A percentile compares a stretch with the other conserved stretches of the same genome.
Evolutionary conservation across 1,284 basidiomycete species (phyloP).

Genomic region (Leccinum angustisporum): DNA sequence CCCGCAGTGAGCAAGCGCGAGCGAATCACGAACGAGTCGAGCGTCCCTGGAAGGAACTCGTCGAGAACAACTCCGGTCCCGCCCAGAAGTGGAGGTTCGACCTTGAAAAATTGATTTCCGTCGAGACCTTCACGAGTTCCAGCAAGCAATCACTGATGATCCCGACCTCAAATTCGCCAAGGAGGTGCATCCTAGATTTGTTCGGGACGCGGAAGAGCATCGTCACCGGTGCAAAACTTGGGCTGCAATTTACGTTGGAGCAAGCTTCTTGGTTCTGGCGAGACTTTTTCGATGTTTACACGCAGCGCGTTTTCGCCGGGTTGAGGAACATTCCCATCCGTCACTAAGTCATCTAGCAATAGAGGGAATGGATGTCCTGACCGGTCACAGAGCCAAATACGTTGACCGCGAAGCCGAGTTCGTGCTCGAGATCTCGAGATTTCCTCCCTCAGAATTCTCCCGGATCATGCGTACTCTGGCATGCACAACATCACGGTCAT

Average conservation of each 20-base stretch:
- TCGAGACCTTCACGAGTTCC: slow-evolving; percentile 43
- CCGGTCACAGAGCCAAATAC: slow-evolving; percentile 56
- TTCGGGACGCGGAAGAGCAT: slow-evolving; percentile 46
- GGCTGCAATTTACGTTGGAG: slow-evolving; percentile 51
- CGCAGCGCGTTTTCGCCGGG: slow-evolving; percentile 48
- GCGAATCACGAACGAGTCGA: slow-evolving; percentile 45
- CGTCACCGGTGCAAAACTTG: slow-evolving; percentile 35
- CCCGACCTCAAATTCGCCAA: slow-evolving; percentile 45
- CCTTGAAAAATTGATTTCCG: slow-evolving; percentile 36
- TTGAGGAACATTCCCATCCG: slow-evolving; percentile 63
- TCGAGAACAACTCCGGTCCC: slow-evolving; percentile 43
- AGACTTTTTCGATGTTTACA: slow-evolving; percentile 65
- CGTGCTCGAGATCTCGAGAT: slow-evolving; percentile 68
- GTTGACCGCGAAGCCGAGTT: slow-evolving; percentile 64
- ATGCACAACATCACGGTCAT: slow-evolving; percentile 72
- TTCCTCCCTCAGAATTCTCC: slow-evolving; percentile 61
- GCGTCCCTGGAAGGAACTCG: slow-evolving; percentile 47
- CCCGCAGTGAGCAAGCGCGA: slow-evolving; percentile 47
- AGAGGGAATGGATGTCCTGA: slow-evolving; percentile 9
- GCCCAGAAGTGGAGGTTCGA: slow-evolving; percentile 52
- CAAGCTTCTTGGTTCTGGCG: slow-evolving; percentile 71
- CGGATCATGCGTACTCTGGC: slow-evolving; percentile 54
- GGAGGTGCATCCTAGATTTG: slow-evolving; percentile 48
- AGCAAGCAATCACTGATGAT: slow-evolving; percentile 45
- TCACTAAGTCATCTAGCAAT: slow-evolving; percentile 41